Evolutionary conservation across 1,284 basidiomycete genomes (phyloP).

Genomic region (Pseudozyma thailandica): DNA sequence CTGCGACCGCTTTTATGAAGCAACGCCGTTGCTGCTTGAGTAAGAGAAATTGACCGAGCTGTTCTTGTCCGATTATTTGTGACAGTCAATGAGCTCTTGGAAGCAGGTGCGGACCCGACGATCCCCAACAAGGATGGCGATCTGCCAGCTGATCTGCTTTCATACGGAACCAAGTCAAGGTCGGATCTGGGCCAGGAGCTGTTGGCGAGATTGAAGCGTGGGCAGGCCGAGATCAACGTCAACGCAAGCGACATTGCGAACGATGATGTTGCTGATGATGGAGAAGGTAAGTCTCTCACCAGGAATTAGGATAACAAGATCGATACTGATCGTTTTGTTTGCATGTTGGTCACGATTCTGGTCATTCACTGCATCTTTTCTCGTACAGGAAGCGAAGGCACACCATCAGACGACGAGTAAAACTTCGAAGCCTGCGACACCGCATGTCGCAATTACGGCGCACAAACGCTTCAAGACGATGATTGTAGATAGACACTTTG

Average conservation of each 20-base stretch:
- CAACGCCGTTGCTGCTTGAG: too few species aligned
- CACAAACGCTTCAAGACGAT: too few species aligned
- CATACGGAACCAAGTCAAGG: slow-evolving; percentile 46
- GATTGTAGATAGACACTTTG: too few species aligned
- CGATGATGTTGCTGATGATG: slow-evolving; percentile 40
- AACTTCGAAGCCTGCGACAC: too few species aligned
- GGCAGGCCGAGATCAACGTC: slow-evolving; percentile 48
- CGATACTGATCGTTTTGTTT: too few species aligned
- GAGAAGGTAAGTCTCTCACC: slow-evolving; percentile 23
- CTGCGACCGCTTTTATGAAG: not conserved
- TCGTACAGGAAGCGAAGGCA: slow-evolving; percentile 44
- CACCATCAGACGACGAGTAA: slow-evolving; percentile 52
- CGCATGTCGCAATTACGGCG: too few species aligned
- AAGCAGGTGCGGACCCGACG: slow-evolving; percentile 60
- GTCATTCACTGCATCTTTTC: too few species aligned
- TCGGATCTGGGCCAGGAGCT: slow-evolving; percentile 50
- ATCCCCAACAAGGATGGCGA: slow-evolving; percentile 60
- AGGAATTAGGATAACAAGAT: not conserved
- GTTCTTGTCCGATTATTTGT: not conserved
- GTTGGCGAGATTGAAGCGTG: slow-evolving; percentile 49
- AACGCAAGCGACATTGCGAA: slow-evolving; percentile 52
- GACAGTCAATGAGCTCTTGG: slow-evolving; percentile 61
- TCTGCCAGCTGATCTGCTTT: slow-evolving; percentile 55
- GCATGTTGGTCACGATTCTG: too few species aligned
- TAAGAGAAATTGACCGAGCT: not conserved